Evolutionary conservation across 306 rosid genomes (phyloP), one percentile per base, ranked within the genome.

Genomic region (Gastrolobium villosum): DNA sequence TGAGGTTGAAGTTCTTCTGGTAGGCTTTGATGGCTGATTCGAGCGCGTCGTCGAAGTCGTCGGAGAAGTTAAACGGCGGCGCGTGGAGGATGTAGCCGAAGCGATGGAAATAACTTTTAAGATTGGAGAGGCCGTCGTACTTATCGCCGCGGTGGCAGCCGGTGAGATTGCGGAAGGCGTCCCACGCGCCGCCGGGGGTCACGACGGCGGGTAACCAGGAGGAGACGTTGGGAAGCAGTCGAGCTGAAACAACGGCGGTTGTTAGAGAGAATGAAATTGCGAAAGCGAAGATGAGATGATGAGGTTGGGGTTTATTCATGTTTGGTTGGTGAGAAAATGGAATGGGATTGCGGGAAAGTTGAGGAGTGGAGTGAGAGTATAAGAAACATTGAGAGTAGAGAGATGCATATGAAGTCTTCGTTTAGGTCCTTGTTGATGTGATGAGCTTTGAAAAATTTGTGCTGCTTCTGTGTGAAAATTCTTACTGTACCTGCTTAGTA

Each of bases 1-100:
- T 88, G 61, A 90, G 90, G 56, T 92, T 92, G 90, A 92, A 92
- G 59, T 92, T 92, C 74, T 70, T 85, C 77, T 92, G 97, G 83
- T 88, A 92, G 0, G 88, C 83, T 26, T 49, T 74, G 35, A 91
- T 41, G 5, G 94, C 93, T 1, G 89, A 73, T 44, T 84, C 67
- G 6, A 89, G 90, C 0, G 59, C 59, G 8, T 74, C 88, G 41
- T 92, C 97, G 15, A 90, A 92, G 3, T 86, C 84, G 49, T 92
- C 93, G 43, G 93, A 79, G 83, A 64, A 80, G 7, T 85, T 80
- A 1, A n/a, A 35, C 4, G 83, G 68, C 14, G 75, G 62, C 75
- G 88, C 39, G 48, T 79, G 48, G 11, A 88, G 82, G 55, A 92
- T 81, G 84, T 92, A 92, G 26, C 97, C 97, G 72, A 92, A 92